Evolutionary conservation across 2,329 filamentous ascomycete species (phyloP).

Genomic region (Arthrobotrys musiformis): DNA sequence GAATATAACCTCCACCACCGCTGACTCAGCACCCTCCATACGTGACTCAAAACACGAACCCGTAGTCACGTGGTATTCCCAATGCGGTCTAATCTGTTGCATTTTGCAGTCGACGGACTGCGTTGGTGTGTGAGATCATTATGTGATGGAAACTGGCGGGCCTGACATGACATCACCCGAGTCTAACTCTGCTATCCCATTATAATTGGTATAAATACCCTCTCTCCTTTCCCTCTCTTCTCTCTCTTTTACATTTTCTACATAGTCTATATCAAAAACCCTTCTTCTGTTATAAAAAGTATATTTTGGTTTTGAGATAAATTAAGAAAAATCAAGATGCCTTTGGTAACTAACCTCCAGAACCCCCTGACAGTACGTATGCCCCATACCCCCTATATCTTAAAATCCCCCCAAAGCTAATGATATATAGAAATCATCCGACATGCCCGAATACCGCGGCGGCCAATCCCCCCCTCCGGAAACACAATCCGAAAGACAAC

Average conservation of each 20-base stretch:
- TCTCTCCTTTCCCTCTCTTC: neutral
- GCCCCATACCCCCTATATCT: no score
- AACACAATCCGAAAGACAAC: conserved; percentile 38
- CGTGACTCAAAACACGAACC: neutral
- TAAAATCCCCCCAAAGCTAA: neutral
- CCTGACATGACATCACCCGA: conserved; percentile 37
- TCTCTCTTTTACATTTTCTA: no score
- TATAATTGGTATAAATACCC: conserved; percentile 43
- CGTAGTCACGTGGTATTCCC: conserved; percentile 20
- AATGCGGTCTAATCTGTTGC: conserved; percentile 13
- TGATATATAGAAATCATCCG: neutral
- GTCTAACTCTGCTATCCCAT: conserved; percentile 6
- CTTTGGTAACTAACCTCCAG: conserved; percentile 49
- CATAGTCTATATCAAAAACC: no score
- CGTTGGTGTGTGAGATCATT: conserved; percentile 48
- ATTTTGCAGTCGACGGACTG: conserved; percentile 3
- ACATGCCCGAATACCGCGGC: neutral
- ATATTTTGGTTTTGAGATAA: no score
- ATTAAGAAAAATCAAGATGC: conserved; percentile 37
- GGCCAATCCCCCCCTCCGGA: conserved; percentile 41
- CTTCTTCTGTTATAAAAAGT: no score
- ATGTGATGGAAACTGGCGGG: neutral
- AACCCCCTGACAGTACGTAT: conserved; percentile 45
- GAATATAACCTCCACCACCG: neutral
- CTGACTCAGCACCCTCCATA: neutral